These are phyloP conservation scores for Coleophoma cylindrospora DNA, from an alignment of 2,329 filamentous ascomycete species.

Conservation along the genomic window DNA sequence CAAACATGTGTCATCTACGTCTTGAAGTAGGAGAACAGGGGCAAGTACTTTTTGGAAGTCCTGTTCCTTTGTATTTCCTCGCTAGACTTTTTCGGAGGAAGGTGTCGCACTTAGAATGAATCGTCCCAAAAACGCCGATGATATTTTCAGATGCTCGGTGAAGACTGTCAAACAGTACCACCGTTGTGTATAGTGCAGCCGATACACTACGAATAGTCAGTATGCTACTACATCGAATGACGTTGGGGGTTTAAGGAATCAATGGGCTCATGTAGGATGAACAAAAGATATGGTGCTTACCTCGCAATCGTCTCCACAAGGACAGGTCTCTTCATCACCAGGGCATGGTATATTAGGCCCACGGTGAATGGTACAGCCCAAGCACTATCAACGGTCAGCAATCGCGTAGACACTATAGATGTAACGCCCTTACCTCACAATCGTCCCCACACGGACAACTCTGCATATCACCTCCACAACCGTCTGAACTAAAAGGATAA, in stretches of 20 bases:
- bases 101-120: no score
- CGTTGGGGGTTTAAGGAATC: no score
- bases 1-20: no score
- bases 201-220: conserved; percentile 31
- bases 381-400: conserved; percentile 28
- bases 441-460: conserved; percentile 55
- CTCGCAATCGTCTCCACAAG: conserved; percentile 52
- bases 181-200: conserved; percentile 47
- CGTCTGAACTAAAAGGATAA: conserved; percentile 40
- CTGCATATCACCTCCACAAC: conserved; percentile 42
- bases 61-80: no score
- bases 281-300: no score
- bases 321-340: conserved; percentile 44
- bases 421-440: conserved; percentile 31
- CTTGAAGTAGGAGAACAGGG: no score
- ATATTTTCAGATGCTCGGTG: neutral
- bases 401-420: neutral
- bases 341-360: conserved; percentile 20
- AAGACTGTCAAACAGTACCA: neutral
- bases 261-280: no score
- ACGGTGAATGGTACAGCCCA: conserved; percentile 50
- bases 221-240: no score
- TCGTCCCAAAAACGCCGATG: neutral
- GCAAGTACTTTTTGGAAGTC: no score
- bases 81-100: no score